Evolutionary conservation across 345 rosid genomes (phyloP), one percentile per base, ranked within the genome.

Genomic region (Alliaria petiolata): DNA sequence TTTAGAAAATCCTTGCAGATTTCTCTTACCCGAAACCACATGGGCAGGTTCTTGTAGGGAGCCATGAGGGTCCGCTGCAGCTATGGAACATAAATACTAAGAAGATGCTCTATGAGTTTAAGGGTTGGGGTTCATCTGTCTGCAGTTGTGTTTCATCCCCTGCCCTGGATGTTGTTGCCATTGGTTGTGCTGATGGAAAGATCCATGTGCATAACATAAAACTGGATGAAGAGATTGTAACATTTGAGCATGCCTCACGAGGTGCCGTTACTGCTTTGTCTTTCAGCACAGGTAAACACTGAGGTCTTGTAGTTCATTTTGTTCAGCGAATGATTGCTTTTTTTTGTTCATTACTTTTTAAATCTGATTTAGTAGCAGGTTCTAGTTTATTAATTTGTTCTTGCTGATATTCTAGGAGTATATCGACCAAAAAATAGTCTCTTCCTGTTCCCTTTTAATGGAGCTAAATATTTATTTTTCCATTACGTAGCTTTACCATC

Each of bases 31-130:
- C 20, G 57, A 62, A 75, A 68, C 38, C 38, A 17, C 74, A 36
- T 81, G 49, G 15, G 39, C 76, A 93, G 98, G 86, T 93, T 79
- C 80, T 93, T 76, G 70, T 91, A 8, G 98, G 93, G 66, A 91
- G 95, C 71, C 90, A 87, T 57, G 88, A 95, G 65, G 99, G 99
- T 72, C 70, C 83, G 8, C 70, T 95, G 79, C 97, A 91, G 86
- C 92, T 91, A 66, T 95, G 97, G 99, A 95, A 95, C 69, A 82
- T 91, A 25, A 95, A 91, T 75, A 86, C 99, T 26, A 91, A 85
- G 83, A 91, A 86, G 78, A 89, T 81, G 72, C 76, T 95, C 30
- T 89, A 79, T 71, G 87, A 91, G 69, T 91, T 95, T 62, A 85
- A 83, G 80, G 95, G 95, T 55, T 91, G 97, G 97, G 81, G 78